Evolutionary conservation across 257 asterid species (phyloP).

Genomic region (Solanum gracilifrons): DNA sequence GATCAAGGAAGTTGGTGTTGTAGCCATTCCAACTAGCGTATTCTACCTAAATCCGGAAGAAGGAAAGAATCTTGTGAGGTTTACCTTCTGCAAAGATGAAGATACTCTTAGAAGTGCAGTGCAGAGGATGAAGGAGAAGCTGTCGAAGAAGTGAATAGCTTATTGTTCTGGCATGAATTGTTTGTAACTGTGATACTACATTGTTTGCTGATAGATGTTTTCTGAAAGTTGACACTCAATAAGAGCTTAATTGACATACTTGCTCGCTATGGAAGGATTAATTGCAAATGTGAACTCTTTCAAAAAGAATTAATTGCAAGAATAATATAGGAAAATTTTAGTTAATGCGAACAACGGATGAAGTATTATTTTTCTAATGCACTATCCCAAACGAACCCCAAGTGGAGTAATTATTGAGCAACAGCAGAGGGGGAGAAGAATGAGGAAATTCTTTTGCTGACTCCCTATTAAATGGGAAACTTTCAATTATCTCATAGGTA

Average conservation of each 20-base stretch:
- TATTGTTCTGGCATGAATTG: background rate
- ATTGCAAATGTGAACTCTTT: too few relatives aligned
- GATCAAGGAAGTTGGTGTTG: slow-evolving; percentile 91
- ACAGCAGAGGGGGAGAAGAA: background rate
- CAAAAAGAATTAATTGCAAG: too few relatives aligned
- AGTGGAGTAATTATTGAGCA: background rate
- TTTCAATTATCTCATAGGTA: background rate
- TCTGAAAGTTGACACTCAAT: background rate
- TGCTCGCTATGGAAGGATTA: too few relatives aligned
- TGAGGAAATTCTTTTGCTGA: background rate
- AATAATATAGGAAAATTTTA: too few relatives aligned
- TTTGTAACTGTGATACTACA: background rate
- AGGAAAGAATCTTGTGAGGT: slow-evolving; percentile 92
- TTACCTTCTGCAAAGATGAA: slow-evolving; percentile 93
- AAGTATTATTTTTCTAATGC: too few relatives aligned
- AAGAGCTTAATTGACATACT: background rate
- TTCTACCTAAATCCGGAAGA: slow-evolving; percentile 85
- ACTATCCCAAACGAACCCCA: too few relatives aligned
- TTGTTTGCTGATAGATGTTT: background rate
- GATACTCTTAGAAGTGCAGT: slow-evolving; percentile 55
- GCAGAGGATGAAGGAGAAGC: slow-evolving; percentile 55
- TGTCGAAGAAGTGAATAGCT: slow-evolving; percentile 21
- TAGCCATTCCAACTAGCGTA: slow-evolving; percentile 87
- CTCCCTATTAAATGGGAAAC: background rate
- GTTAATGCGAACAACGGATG: too few relatives aligned